Conservation (phyloP, 1,284 basidiomycete genomes). For the Leccinum fallax region DNA sequence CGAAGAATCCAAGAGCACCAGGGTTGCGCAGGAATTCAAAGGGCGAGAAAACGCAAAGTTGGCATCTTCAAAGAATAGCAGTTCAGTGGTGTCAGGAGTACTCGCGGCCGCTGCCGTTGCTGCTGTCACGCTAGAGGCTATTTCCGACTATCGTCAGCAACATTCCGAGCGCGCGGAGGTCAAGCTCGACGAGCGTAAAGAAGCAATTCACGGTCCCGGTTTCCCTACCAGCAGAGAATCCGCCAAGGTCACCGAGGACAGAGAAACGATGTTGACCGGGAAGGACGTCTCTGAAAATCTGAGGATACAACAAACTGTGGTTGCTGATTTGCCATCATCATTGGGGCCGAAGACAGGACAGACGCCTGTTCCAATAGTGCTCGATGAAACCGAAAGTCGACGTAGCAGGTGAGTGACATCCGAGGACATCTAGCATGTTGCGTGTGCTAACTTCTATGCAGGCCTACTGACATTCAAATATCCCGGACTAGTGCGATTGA, state of each 20-base stretch:
- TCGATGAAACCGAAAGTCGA: neutral
- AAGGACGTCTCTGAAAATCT: neutral
- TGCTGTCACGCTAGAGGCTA: slow-evolving; percentile 14
- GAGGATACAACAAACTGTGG: neutral
- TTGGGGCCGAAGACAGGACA: neutral
- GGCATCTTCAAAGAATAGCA: slow-evolving; percentile 7
- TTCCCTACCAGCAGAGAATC: neutral
- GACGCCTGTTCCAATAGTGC: neutral
- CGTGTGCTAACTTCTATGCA: neutral
- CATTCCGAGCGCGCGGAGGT: neutral
- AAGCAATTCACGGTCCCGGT: neutral
- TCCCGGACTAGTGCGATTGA: neutral
- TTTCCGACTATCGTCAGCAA: slow-evolving; percentile 10
- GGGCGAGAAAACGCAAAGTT: neutral
- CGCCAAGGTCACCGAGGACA: neutral
- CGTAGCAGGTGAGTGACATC: slow-evolving; percentile 1
- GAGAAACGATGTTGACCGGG: neutral
- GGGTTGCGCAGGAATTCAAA: neutral
- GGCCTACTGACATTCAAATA: neutral
- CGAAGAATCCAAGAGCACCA: neutral
- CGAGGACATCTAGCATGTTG: neutral
- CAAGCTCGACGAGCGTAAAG: neutral
- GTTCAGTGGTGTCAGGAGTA: slow-evolving; percentile 10
- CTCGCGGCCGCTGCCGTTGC: slow-evolving; percentile 17
- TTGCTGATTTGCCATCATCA: neutral